Percentiles rank a stretch among this genome's conserved stretches.
phyloP scores from a whole-genome alignment of 768 basidiomycete species.

The Tulasnella sp. region DNA sequence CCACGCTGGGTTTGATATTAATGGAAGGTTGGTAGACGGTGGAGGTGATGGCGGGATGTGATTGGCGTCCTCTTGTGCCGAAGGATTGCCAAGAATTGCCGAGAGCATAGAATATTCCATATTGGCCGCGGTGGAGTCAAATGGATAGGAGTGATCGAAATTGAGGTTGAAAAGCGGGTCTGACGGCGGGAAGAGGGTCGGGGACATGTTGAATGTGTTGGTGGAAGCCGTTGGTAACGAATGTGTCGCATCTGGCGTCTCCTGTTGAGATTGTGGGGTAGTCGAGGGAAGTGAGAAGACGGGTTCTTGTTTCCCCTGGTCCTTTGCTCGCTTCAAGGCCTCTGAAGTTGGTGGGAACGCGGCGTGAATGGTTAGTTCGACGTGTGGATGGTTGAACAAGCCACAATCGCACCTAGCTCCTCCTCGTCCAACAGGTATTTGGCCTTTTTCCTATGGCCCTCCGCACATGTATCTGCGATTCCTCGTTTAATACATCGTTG shows the following conservation, averaged over 20 bases:
- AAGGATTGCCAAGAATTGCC: conserved; percentile 79
- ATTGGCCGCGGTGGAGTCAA: conserved; percentile 90
- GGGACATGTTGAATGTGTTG: conserved; percentile 7
- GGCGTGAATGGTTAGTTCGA: neutral
- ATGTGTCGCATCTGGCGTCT: conserved; percentile 2
- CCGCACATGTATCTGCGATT: conserved; percentile 83
- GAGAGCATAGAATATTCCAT: conserved; percentile 92
- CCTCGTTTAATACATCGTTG: conserved; percentile 95
- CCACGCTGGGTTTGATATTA: conserved; percentile 26
- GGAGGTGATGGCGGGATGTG: conserved; percentile 20
- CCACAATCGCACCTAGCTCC: conserved; percentile 68
- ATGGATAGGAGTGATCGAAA: conserved; percentile 65
- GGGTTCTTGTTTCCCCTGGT: conserved; percentile 18
- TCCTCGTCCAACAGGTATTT: conserved; percentile 95
- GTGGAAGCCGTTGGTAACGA: conserved; percentile 9
- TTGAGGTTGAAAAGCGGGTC: conserved; percentile 64
- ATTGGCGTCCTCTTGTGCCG: conserved; percentile 28
- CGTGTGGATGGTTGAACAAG: neutral
- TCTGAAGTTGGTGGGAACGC: conserved; percentile 5
- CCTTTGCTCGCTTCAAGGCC: conserved; percentile 31
- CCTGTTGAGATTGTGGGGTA: neutral
- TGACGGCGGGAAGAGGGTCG: conserved; percentile 18
- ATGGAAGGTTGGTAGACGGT: conserved; percentile 18
- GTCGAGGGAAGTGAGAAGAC: neutral
- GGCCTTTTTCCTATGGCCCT: conserved; percentile 96